Base-by-base conservation (phyloP, 176 grass and related monocot genomes). In the Coix lacrymajobi region DNA sequence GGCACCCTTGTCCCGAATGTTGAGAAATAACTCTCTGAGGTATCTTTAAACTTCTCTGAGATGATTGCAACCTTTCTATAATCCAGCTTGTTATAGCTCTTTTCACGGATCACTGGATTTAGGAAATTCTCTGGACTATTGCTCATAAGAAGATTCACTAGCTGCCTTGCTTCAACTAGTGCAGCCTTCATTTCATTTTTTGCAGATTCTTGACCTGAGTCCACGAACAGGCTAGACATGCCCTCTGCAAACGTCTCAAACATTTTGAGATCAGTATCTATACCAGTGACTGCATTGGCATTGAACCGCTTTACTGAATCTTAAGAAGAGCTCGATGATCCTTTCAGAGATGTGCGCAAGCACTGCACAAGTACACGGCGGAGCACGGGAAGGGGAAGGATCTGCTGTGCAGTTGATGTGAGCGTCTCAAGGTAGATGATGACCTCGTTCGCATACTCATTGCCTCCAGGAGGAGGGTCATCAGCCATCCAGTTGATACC, bases 41-140 rank as follows among this genome's bases (percentile, higher is more conserved):
- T 71, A 92, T 99, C 97, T 75, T 93, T 93, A 63, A 99, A 99
- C 73, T 99, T 99, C 91, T 99, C 91, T 0, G 85, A 96, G 83
- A 99, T 92, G 20, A 82, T 60, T 31, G 81, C 83, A 22, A 99
- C 89, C 66, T 99, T 99, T 87, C 92, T 99, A 66, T 96, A 49
- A 93, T 99, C 97, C 40, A 99, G 90, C 93, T 96, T 93, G 75
- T 89, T 92, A 63, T 99, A 99, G 76, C 45, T 94, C 87, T 85
- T 99, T 82, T 96, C 93, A 81, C 70, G 89, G 73, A 99, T 99
- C 64, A 99, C 93, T 56, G 93, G 62, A 76, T 99, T 99, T 64
- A 99, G 82, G 80, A 96, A 99, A 70, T 78, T 99, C 78, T 99
- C 97, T 66, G 93, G 93, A 79, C 92, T 93, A 81, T 88, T 92